phyloP scores from a whole-genome alignment of 2,329 filamentous ascomycete species.

The Xylariaceae sp. region DNA sequence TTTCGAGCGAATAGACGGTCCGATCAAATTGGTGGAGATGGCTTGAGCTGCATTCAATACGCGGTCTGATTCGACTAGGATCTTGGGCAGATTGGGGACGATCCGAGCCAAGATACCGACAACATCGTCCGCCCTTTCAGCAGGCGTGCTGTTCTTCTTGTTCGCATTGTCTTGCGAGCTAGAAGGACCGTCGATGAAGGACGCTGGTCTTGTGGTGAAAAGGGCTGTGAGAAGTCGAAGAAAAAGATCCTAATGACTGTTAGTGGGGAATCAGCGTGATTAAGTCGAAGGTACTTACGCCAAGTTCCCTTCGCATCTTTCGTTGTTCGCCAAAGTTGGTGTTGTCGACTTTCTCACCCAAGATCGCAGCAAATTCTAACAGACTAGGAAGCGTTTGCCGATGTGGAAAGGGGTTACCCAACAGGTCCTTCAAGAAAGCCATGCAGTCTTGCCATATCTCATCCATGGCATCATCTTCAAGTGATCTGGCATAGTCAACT shows the following conservation, averaged over 20 bases:
- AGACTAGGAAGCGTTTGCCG: conserved; percentile 83
- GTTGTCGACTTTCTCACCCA: conserved; percentile 95
- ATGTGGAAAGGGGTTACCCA: conserved; percentile 93
- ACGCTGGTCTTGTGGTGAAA: conserved; percentile 83
- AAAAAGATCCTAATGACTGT: conserved; percentile 71
- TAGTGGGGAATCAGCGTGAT: conserved; percentile 20
- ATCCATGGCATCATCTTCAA: conserved; percentile 96
- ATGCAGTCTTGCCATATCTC: conserved; percentile 98
- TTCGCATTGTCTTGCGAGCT: conserved; percentile 38
- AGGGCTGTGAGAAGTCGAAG: conserved; percentile 85
- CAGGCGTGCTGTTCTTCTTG: conserved; percentile 34
- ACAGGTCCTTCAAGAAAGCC: conserved; percentile 81
- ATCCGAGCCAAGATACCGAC: conserved; percentile 76
- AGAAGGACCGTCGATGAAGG: conserved; percentile 58
- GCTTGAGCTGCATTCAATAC: conserved; percentile 73
- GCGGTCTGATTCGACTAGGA: conserved; percentile 82
- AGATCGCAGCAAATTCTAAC: conserved; percentile 81
- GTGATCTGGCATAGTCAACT: conserved; percentile 81
- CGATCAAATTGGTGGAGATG: conserved; percentile 81
- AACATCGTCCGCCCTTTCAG: conserved; percentile 67
- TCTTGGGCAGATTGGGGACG: conserved; percentile 75
- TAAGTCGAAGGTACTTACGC: conserved; percentile 53
- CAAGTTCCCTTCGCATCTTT: conserved; percentile 86
- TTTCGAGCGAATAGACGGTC: conserved; percentile 78
- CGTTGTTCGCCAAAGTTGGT: conserved; percentile 95